phyloP scores from a whole-genome alignment of 805 yeast species.

The Kurtzmaniella fragi region DNA sequence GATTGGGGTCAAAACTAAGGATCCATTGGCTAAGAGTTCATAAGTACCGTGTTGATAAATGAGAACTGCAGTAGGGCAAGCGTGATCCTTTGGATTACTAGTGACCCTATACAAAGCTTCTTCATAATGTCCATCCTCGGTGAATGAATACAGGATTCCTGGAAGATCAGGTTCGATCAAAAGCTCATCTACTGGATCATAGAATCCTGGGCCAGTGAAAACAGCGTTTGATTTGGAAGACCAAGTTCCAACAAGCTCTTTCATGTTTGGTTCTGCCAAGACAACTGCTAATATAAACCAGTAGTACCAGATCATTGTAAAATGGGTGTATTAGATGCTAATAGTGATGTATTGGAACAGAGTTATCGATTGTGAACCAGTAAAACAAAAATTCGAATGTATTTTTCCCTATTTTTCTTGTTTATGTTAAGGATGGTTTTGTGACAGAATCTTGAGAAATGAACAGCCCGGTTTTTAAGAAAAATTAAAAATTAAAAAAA shows the following conservation, averaged over 20 bases:
- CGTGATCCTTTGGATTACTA: constrained; percentile 66
- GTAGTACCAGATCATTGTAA: too few species aligned
- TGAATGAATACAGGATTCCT: constrained; percentile 89
- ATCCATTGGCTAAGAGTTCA: constrained; percentile 56
- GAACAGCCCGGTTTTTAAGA: too few species aligned
- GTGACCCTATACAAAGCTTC: constrained; percentile 80
- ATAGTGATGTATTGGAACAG: too few species aligned
- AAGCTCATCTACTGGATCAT: constrained; percentile 92
- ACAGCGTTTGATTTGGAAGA: constrained; percentile 88
- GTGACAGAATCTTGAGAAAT: too few species aligned
- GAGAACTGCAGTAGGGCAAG: constrained; percentile 78
- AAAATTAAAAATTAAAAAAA: too few species aligned
- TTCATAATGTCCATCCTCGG: constrained; percentile 87
- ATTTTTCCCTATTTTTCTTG: too few species aligned
- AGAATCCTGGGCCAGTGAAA: constrained; percentile 94
- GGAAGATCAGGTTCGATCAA: constrained; percentile 94
- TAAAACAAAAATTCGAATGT: too few species aligned
- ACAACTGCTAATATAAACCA: constrained; percentile 4
- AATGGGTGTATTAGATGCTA: too few species aligned
- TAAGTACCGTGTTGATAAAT: constrained; percentile 90
- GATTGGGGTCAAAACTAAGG: constrained; percentile 66
- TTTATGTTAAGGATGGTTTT: too few species aligned
- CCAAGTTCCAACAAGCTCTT: constrained; percentile 84
- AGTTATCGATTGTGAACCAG: too few species aligned
- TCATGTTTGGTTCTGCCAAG: constrained; percentile 31